Evolutionary conservation across 192 early-diverging fungal species (phyloP), one percentile per base, ranked within the genome.

Genomic region (Phlyctochytrium bullatum): DNA sequence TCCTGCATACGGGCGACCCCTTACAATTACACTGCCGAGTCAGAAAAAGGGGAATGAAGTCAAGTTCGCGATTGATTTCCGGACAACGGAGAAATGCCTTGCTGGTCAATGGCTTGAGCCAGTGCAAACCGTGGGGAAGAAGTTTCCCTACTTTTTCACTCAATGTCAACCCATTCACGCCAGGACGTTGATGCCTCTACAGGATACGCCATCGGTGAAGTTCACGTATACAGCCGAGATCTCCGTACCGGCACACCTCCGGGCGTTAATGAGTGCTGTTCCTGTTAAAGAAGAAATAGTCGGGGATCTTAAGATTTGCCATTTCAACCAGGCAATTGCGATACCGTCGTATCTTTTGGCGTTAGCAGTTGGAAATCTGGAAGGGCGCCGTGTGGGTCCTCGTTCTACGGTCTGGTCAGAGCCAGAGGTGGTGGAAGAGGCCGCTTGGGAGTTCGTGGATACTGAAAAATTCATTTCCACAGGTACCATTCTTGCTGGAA

Each of bases 81-180:
- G 80, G 6, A 97, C 95, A 34, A 91, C 91, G 1, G 54, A 54
- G 34, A 68, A 81, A 65, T 90, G 92, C 73, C 89, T 92, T 33
- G 97, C 97, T 27, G 79, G 91, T 24, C 96, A 98, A 82, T 99
- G 93, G 80, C 80, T 99, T 68, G 83, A 83, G 34, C 91, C 93
- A 0, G 86, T 83, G 85, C 97, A 98, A 78, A 99, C 97, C 3
- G 86, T 92, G 31, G 97, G 97, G 47, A 93, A 93, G 77, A 81
- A 87, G 64, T 82, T 93, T 65, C 97, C 97, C 24, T 99, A 98
- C 73, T 77, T 98, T 50, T 98, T 98, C 75, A 93, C 93, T 36
- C 97, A 98, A 76, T 96, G 97, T 80, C 91, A 99, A 77, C 73
- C 85, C 34, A 98, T 99, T 67, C 94, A 98, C 64, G 97, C 95